phyloP scores from a whole-genome alignment of 345 rosid genomes.

The Corchorus olitorius region DNA sequence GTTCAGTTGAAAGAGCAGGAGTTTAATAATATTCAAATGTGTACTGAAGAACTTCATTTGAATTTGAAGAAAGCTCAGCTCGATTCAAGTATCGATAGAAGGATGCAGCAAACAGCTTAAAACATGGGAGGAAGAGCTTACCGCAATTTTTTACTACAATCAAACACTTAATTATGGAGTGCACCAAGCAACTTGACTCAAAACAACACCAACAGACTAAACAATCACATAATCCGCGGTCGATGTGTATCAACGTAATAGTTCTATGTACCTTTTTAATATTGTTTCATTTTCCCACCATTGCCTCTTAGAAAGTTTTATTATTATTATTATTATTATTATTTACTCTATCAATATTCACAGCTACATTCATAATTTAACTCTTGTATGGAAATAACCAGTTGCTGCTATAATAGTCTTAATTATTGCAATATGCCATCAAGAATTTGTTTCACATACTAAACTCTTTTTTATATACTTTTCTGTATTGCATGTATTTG shows the following conservation, averaged over 20 bases:
- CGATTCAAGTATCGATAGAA: slow-evolving; percentile 23
- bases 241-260: background rate
- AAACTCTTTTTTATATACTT: background rate
- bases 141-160: too few relatives aligned
- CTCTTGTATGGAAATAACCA: background rate
- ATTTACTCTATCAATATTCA: background rate
- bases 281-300: background rate
- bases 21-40: slow-evolving; percentile 19
- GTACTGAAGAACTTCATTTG: slow-evolving; percentile 16
- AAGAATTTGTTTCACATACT: background rate
- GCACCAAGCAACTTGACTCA: slow-evolving; percentile 8
- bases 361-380: background rate
- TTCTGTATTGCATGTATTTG: background rate
- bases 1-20: slow-evolving; percentile 30
- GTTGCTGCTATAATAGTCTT: background rate
- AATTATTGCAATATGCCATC: background rate
- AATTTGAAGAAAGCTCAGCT: slow-evolving; percentile 27
- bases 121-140: slow-evolving; percentile 16
- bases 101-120: slow-evolving; percentile 25
- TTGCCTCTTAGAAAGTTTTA: background rate
- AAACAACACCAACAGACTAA: slow-evolving; percentile 15
- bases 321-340: background rate
- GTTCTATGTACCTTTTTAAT: background rate
- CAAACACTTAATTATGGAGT: slow-evolving; percentile 16
- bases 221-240: background rate